Conservation (phyloP, 768 basidiomycete species). For the Stropharia rugosoannulata region DNA sequence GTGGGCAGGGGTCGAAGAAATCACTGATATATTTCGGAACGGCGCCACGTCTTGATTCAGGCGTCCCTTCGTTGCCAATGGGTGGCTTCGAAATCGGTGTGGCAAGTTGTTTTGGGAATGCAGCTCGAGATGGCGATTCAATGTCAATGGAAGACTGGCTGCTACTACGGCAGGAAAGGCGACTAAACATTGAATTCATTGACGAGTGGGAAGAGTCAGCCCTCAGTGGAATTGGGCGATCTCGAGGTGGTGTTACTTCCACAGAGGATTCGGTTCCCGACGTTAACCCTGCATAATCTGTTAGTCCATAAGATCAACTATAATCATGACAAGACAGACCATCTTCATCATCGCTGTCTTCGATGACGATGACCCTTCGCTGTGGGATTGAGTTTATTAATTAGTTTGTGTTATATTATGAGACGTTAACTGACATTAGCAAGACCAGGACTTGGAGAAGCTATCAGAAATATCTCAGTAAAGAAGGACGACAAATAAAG, state of each 20-base stretch:
- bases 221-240: not conserved
- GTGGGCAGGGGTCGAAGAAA: slow-evolving; percentile 1
- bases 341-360: too few relatives aligned
- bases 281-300: not conserved
- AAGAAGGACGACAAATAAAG: too few relatives aligned
- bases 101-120: not conserved
- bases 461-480: too few relatives aligned
- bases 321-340: too few relatives aligned
- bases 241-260: not conserved
- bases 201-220: slow-evolving; percentile 15
- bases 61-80: not conserved
- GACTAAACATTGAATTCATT: slow-evolving; percentile 4
- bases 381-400: too few relatives aligned
- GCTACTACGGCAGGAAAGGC: not conserved
- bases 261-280: not conserved
- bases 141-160: slow-evolving; percentile 5
- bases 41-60: not conserved
- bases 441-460: too few relatives aligned
- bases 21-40: slow-evolving; percentile 3
- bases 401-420: too few relatives aligned
- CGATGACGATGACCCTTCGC: too few relatives aligned
- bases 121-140: not conserved
- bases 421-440: too few relatives aligned
- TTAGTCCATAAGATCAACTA: not conserved
- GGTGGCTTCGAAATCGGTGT: not conserved